These are phyloP conservation scores for Elaeis oleifera DNA, from an alignment of 202 grass and related monocot species.

Conservation along the genomic window DNA sequence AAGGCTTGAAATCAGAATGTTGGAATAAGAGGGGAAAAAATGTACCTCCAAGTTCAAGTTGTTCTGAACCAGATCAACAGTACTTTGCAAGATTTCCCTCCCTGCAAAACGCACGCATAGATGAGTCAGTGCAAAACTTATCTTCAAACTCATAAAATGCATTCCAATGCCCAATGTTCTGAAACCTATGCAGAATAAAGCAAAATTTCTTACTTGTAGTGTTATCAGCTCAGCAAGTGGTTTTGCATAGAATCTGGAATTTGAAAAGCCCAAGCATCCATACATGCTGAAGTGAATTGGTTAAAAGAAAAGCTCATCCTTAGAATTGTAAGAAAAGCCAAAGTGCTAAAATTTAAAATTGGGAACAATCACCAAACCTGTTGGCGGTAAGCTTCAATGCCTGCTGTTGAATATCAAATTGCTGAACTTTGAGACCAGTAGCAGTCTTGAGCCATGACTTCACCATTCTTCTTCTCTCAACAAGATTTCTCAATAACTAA, in stretches of 20 bases:
- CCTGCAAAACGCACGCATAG: constrained; percentile 46
- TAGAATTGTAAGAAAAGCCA: too few species aligned
- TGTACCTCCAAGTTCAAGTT: constrained; percentile 96
- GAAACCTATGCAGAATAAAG: neutral
- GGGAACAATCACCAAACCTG: constrained; percentile 30
- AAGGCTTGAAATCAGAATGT: too few species aligned
- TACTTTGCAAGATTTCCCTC: constrained; percentile 95
- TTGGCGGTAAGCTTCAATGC: constrained; percentile 98
- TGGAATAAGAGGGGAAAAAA: too few species aligned
- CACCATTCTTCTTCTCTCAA: constrained; percentile 92
- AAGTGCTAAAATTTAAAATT: too few species aligned
- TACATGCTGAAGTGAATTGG: constrained; percentile 63
- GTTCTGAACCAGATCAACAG: constrained; percentile 93
- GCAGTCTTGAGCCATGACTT: constrained; percentile 89
- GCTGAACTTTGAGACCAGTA: constrained; percentile 79
- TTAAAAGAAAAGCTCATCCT: constrained; percentile 15
- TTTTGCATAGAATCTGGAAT: constrained; percentile 92
- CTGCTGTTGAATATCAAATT: constrained; percentile 97
- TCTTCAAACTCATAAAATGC: too few species aligned
- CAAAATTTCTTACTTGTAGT: constrained; percentile 65
- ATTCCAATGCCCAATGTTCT: too few species aligned
- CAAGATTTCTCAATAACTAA: constrained; percentile 79
- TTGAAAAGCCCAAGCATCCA: constrained; percentile 94
- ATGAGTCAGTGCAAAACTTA: constrained; percentile 14
- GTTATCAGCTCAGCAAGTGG: constrained; percentile 97